phyloP scores from a whole-genome alignment of 1,284 basidiomycete species.

The Neolentinus lepideus region DNA sequence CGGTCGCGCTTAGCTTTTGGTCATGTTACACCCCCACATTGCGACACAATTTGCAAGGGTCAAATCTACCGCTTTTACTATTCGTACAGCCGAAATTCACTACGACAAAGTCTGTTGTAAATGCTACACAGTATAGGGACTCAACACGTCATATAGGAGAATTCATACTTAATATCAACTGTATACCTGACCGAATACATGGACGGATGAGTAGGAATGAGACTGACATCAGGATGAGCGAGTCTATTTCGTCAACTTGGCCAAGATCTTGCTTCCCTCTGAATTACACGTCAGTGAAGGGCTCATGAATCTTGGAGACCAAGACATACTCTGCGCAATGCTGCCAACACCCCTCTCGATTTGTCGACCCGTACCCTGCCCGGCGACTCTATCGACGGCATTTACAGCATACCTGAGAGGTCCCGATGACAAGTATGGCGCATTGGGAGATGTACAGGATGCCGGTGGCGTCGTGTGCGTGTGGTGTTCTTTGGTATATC shows the following conservation, averaged over 20 bases:
- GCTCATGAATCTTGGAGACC: constrained; percentile 4
- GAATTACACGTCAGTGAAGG: constrained; percentile 8
- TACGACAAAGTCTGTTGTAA: too few species aligned
- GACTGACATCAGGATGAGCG: too few species aligned
- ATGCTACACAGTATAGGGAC: too few species aligned
- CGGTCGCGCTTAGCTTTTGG: too few species aligned
- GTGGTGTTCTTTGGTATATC: background rate
- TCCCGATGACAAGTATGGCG: background rate
- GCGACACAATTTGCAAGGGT: too few species aligned
- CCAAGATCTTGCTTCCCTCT: constrained; percentile 35
- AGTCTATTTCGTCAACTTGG: constrained; percentile 33
- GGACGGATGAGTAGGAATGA: too few species aligned
- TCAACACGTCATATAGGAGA: too few species aligned
- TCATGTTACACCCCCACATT: too few species aligned
- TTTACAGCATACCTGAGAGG: constrained; percentile 12
- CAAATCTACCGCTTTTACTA: too few species aligned
- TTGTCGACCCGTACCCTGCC: constrained; percentile 11
- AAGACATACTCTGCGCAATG: constrained; percentile 17
- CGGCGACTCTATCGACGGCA: constrained; percentile 19
- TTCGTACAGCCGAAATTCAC: too few species aligned
- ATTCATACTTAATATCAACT: too few species aligned
- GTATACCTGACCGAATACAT: too few species aligned
- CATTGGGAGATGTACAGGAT: background rate
- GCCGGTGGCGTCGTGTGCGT: background rate
- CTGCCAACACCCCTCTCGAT: constrained; percentile 15